phyloP scores from a whole-genome alignment of 1,284 basidiomycete genomes.

The Athelia sp. region DNA sequence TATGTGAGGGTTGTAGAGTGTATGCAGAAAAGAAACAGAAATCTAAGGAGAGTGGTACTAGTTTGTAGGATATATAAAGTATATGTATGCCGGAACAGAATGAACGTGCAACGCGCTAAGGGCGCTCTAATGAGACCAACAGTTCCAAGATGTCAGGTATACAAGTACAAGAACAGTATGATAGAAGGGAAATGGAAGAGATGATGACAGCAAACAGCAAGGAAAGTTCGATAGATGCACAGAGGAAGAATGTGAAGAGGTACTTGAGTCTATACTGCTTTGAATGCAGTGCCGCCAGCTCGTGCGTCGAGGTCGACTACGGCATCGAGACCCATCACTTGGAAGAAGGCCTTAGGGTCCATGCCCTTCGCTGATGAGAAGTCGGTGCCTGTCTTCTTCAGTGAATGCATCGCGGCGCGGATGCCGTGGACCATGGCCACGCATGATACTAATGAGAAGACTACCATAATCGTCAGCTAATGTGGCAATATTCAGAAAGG shows the following conservation, averaged over 20 bases:
- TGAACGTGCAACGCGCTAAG: background rate
- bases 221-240: no score
- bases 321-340: conserved; percentile 43
- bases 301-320: conserved; percentile 51
- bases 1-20: no score
- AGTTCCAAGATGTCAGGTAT: no score
- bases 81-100: no score
- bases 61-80: background rate
- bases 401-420: conserved; percentile 64
- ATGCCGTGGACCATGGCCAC: conserved; percentile 71
- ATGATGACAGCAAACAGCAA: no score
- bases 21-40: conserved; percentile 7
- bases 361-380: conserved; percentile 64
- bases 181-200: no score
- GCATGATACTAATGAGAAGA: conserved; percentile 66
- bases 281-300: conserved; percentile 58
- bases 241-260: no score
- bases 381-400: conserved; percentile 75
- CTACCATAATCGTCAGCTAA: conserved; percentile 21
- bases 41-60: background rate
- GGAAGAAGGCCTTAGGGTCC: conserved; percentile 30
- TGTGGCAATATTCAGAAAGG: no score
- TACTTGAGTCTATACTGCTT: conserved; percentile 41
- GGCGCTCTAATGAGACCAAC: no score
- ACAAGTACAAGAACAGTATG: no score